Percentiles rank a stretch among this genome's conserved stretches.
Conservation (phyloP, 495 filamentous ascomycete species). For the Rhypophila decipiens region DNA sequence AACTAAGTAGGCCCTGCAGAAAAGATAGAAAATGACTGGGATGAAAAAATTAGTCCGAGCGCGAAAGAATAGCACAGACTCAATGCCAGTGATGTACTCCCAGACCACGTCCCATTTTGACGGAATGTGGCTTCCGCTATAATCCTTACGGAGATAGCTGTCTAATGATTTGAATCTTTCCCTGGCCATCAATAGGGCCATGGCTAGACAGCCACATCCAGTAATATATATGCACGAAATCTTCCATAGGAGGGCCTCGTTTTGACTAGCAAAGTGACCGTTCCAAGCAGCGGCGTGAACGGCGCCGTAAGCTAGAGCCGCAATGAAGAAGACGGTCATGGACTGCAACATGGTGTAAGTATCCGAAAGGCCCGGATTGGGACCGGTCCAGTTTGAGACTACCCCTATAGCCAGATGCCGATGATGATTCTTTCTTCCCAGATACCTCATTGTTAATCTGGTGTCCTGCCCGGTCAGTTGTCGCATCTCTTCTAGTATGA, state of each 20-base stretch:
- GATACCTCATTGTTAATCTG: no score
- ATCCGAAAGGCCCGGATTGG: no score
- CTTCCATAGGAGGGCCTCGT: constrained; percentile 1
- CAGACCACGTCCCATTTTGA: neutral
- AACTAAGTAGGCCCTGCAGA: neutral
- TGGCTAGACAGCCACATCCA: neutral
- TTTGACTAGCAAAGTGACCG: neutral
- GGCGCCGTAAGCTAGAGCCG: neutral
- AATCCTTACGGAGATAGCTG: neutral
- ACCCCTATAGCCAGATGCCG: no score
- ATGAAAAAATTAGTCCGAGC: neutral
- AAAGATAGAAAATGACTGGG: neutral
- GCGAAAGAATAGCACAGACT: neutral
- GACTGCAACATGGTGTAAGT: no score
- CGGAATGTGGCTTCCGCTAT: neutral
- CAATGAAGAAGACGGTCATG: neutral
- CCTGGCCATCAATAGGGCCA: neutral
- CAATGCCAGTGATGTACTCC: neutral
- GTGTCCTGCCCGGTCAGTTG: no score
- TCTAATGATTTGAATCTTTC: neutral
- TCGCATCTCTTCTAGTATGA: no score
- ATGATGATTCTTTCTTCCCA: no score
- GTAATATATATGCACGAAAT: neutral
- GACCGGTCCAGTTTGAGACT: no score
- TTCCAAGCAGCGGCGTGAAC: neutral